phyloP scores from a whole-genome alignment of 129 eudicot genomes.

The Dittrichia graveolens region DNA sequence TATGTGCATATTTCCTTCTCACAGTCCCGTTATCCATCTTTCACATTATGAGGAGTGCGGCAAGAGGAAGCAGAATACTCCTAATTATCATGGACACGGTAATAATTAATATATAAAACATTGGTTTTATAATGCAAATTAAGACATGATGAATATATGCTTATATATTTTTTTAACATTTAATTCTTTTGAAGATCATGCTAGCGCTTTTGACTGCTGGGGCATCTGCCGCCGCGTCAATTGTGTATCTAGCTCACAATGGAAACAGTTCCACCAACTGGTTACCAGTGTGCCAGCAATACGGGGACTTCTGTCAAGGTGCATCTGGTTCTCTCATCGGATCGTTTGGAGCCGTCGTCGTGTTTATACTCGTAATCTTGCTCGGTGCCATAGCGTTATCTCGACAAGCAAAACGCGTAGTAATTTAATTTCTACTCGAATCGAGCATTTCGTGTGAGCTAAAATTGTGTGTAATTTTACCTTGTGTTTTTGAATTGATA shows the following conservation, averaged over 20 bases:
- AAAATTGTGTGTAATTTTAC: constrained; percentile 35
- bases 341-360: constrained; percentile 60
- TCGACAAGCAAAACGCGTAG: constrained; percentile 39
- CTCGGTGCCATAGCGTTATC: constrained; percentile 62
- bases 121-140: neutral
- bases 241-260: constrained; percentile 80
- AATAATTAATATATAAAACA: constrained; percentile 1
- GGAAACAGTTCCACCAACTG: constrained; percentile 78
- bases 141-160: neutral
- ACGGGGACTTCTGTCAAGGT: constrained; percentile 51
- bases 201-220: constrained; percentile 62
- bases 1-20: constrained; percentile 61
- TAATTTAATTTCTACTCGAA: neutral
- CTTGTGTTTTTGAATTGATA: constrained; percentile 19
- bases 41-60: constrained; percentile 58
- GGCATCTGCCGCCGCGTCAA: constrained; percentile 82
- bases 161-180: neutral
- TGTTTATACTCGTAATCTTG: constrained; percentile 54
- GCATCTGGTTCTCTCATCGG: constrained; percentile 81
- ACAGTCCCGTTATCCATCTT: constrained; percentile 66
- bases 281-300: constrained; percentile 83
- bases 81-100: constrained; percentile 73
- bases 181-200: constrained; percentile 42
- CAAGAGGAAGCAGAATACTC: constrained; percentile 53
- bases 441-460: neutral